These are phyloP conservation scores for Pythium diclinum DNA, from an alignment of 352 stramenopile genomes.

Conservation along the genomic window DNA sequence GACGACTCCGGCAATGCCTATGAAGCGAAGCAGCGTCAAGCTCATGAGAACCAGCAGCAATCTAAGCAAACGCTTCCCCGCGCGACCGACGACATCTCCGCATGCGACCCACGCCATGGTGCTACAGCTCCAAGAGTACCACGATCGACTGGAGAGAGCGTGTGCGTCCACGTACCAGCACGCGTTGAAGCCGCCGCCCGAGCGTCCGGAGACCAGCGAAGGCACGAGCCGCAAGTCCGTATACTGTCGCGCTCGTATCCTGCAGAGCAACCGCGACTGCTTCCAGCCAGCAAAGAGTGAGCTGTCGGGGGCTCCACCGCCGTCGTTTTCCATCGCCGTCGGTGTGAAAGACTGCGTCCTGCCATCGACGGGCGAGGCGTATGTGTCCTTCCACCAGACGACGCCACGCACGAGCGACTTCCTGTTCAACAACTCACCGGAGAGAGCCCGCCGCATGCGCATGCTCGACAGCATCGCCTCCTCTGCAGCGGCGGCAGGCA, in stretches of 20 bases:
- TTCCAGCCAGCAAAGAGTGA: conserved; percentile 24
- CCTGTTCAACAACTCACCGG: conserved; percentile 26
- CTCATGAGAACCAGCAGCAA: not conserved
- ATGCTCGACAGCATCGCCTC: conserved; percentile 22
- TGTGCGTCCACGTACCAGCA: conserved; percentile 53
- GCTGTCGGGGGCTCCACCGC: conserved; percentile 16
- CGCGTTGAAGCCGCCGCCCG: conserved; percentile 24
- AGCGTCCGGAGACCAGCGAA: not conserved
- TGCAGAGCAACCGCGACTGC: conserved; percentile 41
- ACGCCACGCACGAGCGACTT: conserved; percentile 34
- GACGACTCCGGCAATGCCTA: not conserved
- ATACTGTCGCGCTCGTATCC: conserved; percentile 41
- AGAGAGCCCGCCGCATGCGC: conserved; percentile 23
- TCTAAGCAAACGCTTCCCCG: not conserved
- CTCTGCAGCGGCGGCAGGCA: not conserved
- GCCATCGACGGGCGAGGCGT: conserved; percentile 24
- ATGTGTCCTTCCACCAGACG: conserved; percentile 53
- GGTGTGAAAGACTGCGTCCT: conserved; percentile 33
- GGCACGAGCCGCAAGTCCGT: conserved; percentile 9
- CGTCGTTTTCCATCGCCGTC: conserved; percentile 15
- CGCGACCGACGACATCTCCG: conserved; percentile 23
- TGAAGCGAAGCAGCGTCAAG: conserved; percentile 3
- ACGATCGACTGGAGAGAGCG: conserved; percentile 37
- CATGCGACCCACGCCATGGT: conserved; percentile 63
- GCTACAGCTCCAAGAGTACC: conserved; percentile 58